phyloP scores from a whole-genome alignment of 164 flowering plant genomes.

The Chloranthus sessilifolius region DNA sequence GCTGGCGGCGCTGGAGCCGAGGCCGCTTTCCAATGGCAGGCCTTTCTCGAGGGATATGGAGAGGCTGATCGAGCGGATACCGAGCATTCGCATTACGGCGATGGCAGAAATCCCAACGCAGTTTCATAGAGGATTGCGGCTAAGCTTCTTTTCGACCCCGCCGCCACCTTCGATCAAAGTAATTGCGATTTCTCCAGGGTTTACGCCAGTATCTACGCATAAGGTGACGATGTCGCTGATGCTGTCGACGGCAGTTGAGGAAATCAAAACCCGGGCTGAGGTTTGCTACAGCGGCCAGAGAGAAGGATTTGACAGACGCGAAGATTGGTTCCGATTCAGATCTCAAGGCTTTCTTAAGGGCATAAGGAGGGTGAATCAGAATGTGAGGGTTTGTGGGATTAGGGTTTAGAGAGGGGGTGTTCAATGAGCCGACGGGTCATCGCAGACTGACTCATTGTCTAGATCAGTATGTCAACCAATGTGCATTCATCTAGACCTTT shows the following conservation, averaged over 20 bases:
- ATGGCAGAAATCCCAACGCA: conserved; percentile 94
- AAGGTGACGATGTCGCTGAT: conserved; percentile 72
- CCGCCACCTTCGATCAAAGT: conserved; percentile 42
- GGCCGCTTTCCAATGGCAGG: conserved; percentile 76
- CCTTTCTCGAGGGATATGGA: conserved; percentile 78
- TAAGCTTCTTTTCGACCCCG: conserved; percentile 37
- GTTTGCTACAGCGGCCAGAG: conserved; percentile 94
- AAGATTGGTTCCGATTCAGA: conserved; percentile 54
- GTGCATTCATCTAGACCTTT: too few relatives aligned
- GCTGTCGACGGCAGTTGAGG: conserved; percentile 95
- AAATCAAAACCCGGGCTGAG: conserved; percentile 97
- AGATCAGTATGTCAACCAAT: too few relatives aligned
- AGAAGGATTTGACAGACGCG: conserved; percentile 71
- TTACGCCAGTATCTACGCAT: conserved; percentile 47
- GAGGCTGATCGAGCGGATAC: conserved; percentile 63
- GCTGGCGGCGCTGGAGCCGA: conserved; percentile 92
- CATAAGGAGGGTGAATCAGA: too few relatives aligned
- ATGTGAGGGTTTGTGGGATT: too few relatives aligned
- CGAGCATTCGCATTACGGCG: conserved; percentile 71
- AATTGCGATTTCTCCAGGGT: conserved; percentile 63
- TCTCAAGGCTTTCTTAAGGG: conserved; percentile 17
- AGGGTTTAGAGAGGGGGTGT: too few relatives aligned
- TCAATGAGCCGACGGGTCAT: too few relatives aligned
- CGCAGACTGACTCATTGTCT: too few relatives aligned
- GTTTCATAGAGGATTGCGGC: conserved; percentile 56